These are phyloP conservation scores for Coniophora puteana DNA, from an alignment of 1,284 basidiomycete genomes.

Conservation along the genomic window DNA sequence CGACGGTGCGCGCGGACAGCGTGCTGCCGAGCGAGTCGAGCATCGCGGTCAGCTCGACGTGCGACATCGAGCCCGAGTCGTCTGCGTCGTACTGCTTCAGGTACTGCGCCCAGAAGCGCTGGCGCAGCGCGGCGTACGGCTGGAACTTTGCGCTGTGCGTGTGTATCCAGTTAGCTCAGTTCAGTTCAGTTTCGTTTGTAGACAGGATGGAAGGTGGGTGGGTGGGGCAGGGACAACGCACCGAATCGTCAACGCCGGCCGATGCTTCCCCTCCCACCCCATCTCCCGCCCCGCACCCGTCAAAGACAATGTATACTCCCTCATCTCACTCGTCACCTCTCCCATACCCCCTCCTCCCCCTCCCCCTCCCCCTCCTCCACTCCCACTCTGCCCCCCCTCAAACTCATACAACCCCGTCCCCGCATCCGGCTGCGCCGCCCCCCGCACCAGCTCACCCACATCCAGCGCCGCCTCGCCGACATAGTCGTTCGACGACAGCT, in stretches of 20 bases:
- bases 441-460: slow-evolving; percentile 66
- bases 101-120: slow-evolving; percentile 91
- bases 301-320: slow-evolving; percentile 60
- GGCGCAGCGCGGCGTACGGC: slow-evolving; percentile 88
- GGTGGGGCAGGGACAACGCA: slow-evolving; percentile 30
- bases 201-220: slow-evolving; percentile 11
- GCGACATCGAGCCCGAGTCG: slow-evolving; percentile 76
- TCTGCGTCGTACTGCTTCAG: slow-evolving; percentile 90
- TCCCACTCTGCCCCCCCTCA: slow-evolving; percentile 33
- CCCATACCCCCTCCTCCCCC: slow-evolving; percentile 22
- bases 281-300: slow-evolving; percentile 49
- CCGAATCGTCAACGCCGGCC: slow-evolving; percentile 60
- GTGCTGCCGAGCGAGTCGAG: slow-evolving; percentile 96
- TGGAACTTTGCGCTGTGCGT: slow-evolving; percentile 84
- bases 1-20: slow-evolving; percentile 75
- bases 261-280: slow-evolving; percentile 62
- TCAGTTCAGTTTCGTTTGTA: slow-evolving; percentile 7
- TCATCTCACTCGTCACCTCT: slow-evolving; percentile 54
- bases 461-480: slow-evolving; percentile 77
- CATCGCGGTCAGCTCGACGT: slow-evolving; percentile 92
- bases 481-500: slow-evolving; percentile 84
- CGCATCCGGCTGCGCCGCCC: slow-evolving; percentile 71
- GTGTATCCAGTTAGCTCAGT: background rate
- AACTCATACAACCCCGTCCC: slow-evolving; percentile 70
- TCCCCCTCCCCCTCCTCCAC: slow-evolving; percentile 23